A percentile compares a stretch with the other conserved stretches of the same genome.
Evolutionary conservation across 805 yeast species (phyloP).

Genomic region (Brettanomyces nanus): DNA sequence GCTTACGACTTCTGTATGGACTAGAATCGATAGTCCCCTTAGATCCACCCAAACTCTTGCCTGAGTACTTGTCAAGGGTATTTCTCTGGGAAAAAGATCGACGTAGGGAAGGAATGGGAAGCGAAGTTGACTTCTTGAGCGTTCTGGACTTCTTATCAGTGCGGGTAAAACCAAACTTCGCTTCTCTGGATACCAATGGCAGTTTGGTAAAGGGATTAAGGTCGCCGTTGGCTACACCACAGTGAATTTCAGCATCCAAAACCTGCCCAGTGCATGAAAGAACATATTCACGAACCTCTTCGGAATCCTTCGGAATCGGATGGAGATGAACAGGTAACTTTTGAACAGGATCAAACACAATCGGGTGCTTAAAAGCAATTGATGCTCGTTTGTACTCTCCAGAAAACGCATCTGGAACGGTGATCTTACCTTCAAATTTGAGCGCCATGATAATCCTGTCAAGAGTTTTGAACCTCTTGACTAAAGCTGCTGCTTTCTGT

Average conservation of each 20-base stretch:
- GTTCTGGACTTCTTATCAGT: constrained; percentile 1
- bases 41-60: neutral
- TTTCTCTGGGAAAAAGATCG: constrained; percentile 1
- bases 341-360: constrained; percentile 68
- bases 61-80: constrained; percentile 1
- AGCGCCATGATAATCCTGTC: constrained; percentile 51
- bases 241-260: constrained; percentile 40
- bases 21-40: neutral
- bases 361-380: constrained; percentile 73
- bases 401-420: constrained; percentile 49
- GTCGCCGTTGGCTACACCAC: constrained; percentile 52
- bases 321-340: constrained; percentile 48
- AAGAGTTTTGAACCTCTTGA: constrained; percentile 41
- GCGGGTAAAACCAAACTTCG: constrained; percentile 1
- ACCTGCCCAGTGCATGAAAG: constrained; percentile 38
- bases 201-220: constrained; percentile 56
- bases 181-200: constrained; percentile 40
- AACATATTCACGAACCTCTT: constrained; percentile 14
- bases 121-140: too few species aligned
- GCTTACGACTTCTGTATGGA: constrained; percentile 7
- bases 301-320: constrained; percentile 38
- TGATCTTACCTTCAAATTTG: constrained; percentile 49
- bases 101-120: too few species aligned
- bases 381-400: constrained; percentile 59
- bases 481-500: constrained; percentile 59